Conservation (phyloP, 345 rosid species). For the Sisymbrium irio region DNA sequence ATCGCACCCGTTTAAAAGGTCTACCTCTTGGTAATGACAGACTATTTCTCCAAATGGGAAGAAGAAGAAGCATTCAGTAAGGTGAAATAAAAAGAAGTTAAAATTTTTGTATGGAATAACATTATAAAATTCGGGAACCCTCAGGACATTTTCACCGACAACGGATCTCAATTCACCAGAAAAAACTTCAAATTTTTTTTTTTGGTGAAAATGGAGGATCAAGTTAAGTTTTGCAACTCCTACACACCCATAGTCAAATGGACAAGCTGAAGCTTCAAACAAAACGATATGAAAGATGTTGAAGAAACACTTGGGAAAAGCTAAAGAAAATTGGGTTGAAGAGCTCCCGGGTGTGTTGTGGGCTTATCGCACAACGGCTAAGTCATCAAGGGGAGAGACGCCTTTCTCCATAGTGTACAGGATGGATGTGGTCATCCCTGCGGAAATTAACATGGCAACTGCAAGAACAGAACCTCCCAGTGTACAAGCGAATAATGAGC, state of each 20-base stretch:
- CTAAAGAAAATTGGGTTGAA: not conserved
- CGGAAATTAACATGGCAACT: no score
- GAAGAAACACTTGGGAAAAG: not conserved
- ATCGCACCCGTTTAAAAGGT: not conserved
- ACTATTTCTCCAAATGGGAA: not conserved
- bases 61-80: not conserved
- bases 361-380: not conserved
- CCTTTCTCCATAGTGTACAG: not conserved
- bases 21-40: not conserved
- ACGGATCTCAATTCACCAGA: not conserved
- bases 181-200: not conserved
- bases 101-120: not conserved
- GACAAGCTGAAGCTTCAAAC: not conserved
- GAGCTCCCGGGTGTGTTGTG: not conserved
- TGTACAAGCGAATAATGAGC: no score
- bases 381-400: not conserved
- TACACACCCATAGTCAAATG: not conserved
- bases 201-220: not conserved
- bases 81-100: not conserved
- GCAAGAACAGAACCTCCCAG: no score
- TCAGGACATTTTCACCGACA: not conserved
- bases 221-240: not conserved
- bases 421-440: no score
- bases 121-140: not conserved
- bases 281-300: not conserved